A percentile compares a stretch with the other conserved stretches of the same genome.
phyloP scores from a whole-genome alignment of 331 rosid species.

The Acacia concinna region DNA sequence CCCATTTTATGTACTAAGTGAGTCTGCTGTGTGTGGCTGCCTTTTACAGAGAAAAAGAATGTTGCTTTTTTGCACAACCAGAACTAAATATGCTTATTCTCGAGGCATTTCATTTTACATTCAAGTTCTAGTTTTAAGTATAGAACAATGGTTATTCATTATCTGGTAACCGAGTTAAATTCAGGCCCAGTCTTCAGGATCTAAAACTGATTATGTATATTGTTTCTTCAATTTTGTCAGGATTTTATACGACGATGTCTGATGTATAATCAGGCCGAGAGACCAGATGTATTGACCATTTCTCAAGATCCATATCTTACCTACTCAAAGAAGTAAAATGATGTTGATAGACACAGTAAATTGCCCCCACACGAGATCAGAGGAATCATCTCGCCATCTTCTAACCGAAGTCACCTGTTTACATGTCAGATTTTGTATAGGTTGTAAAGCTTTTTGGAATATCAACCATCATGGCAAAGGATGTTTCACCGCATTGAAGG shows the following conservation, averaged over 20 bases:
- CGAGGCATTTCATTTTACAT: slow-evolving; percentile 9
- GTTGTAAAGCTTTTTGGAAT: slow-evolving; percentile 46
- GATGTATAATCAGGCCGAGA: slow-evolving; percentile 86
- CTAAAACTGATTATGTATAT: not conserved
- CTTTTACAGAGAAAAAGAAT: not conserved
- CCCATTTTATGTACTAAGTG: not conserved
- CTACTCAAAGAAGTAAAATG: slow-evolving; percentile 64
- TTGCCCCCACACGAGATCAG: slow-evolving; percentile 12
- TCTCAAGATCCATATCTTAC: slow-evolving; percentile 93
- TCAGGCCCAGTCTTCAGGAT: not conserved
- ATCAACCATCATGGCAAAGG: slow-evolving; percentile 24
- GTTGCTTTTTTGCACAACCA: not conserved
- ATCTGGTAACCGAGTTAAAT: not conserved
- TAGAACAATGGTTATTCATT: not conserved
- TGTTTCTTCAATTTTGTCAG: slow-evolving; percentile 38
- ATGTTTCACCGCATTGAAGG: slow-evolving; percentile 20
- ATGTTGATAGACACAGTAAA: slow-evolving; percentile 24
- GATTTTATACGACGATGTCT: slow-evolving; percentile 89
- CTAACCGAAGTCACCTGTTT: slow-evolving; percentile 29
- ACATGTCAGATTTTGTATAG: slow-evolving; percentile 51
- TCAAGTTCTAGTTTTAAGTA: not conserved
- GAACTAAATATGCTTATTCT: not conserved
- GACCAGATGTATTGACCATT: slow-evolving; percentile 87
- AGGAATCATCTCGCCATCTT: slow-evolving; percentile 27
- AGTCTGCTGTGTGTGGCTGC: not conserved